A percentile compares a stretch with the other conserved stretches of the same genome.
Conservation (phyloP, 495 filamentous ascomycete genomes). For the Lichina pygmaea region DNA sequence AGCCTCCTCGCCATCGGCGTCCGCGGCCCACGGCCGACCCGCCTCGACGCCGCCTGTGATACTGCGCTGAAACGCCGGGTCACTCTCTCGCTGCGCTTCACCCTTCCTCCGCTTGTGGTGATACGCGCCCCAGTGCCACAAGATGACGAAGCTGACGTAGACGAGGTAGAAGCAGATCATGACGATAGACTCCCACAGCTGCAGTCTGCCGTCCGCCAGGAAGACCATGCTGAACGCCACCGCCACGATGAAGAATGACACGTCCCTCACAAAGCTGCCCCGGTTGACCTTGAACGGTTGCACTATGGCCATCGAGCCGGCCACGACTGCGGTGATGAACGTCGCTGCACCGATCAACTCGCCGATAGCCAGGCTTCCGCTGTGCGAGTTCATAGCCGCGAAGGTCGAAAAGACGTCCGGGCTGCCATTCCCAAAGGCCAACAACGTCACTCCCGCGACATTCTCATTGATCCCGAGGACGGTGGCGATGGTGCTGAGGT, state of each 20-base stretch:
- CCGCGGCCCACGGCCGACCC: conserved; percentile 23
- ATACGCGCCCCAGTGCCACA: conserved; percentile 59
- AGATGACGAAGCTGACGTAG: conserved; percentile 70
- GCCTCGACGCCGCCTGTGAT: conserved; percentile 39
- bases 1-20: conserved; percentile 47
- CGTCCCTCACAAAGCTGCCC: conserved; percentile 74
- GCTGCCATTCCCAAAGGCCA: conserved; percentile 97
- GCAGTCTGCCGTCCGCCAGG: conserved; percentile 58
- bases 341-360: conserved; percentile 87
- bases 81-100: conserved; percentile 27
- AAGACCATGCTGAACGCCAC: conserved; percentile 72
- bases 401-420: conserved; percentile 98
- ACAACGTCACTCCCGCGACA: conserved; percentile 84
- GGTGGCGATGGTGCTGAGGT: conserved; percentile 72
- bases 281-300: conserved; percentile 75
- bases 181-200: conserved; percentile 61
- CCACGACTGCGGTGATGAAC: conserved; percentile 92
- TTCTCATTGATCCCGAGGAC: conserved; percentile 86
- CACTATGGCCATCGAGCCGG: conserved; percentile 92
- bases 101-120: too few relatives aligned
- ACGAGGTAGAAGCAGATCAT: conserved; percentile 89
- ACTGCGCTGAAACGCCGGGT: conserved; percentile 47
- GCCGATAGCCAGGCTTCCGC: conserved; percentile 81
- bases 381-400: conserved; percentile 89
- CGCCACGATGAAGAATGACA: conserved; percentile 77